Base-by-base conservation (phyloP, 805 yeast genomes). In the Kazachstania martiniae region DNA sequence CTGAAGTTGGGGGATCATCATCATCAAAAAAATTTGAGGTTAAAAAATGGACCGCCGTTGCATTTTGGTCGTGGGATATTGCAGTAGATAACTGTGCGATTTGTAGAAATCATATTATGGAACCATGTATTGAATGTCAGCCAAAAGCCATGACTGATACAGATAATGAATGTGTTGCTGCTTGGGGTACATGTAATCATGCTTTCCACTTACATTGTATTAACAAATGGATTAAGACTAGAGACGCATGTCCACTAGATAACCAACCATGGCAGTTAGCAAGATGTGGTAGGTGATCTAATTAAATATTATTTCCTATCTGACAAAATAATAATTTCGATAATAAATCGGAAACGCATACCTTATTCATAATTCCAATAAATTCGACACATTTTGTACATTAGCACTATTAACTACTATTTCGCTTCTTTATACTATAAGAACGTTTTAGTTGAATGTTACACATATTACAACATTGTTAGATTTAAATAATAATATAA, bases 51-150 rank as follows among this genome's bases (percentile, higher is more conserved):
- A 86, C 95, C 10, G 97, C 97, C 0, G 98, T 91, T 30, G 97
- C 97, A n/a, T 85, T 91, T 55, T 91, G 99, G 99, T 85, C 96
- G 1, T 91, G 98, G 98, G 95, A 85, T 60, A 81, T 85, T 39
- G 89, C 77, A 22, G 89, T 85, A 34, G 98, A 93, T 43, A 85
- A 84, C 34, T 91, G 99, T 66, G 97, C 99, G 25, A 91, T 91
- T 55, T 91, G 99, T 68, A 72, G 97, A 54, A 91, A 89, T 59
- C 96, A 89, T 59, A 70, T 91, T 44, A 91, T 91, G 99, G 99
- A 91, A 51, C 91, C 91, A 12, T 91, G 98, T 56, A 82, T 91
- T 43, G 97, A 87, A 56, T 91, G 99, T 56, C 95, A 85, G 56
- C 93, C 94, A 18, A 77, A 77, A 51, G 75, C 61, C 3, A 73